Base-by-base conservation (phyloP, 768 basidiomycete genomes). In the Termitomyces sp. region DNA sequence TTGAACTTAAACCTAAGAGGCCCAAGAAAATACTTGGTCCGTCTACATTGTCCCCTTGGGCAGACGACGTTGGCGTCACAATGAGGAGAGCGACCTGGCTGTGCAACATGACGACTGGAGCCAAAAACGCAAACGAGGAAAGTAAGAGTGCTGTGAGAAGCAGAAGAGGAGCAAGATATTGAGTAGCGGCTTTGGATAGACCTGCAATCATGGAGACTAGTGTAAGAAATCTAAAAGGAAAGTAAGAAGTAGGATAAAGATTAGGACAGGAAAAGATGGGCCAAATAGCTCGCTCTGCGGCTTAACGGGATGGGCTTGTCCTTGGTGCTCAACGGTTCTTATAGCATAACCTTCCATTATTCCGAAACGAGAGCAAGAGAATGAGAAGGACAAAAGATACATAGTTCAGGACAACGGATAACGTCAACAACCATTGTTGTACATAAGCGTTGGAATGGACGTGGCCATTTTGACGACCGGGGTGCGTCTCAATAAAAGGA, bases 11-110 rank as follows among this genome's bases (percentile, higher is more conserved):
- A 84, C 89, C 90, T 44, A 92, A 70, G 12, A 80, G 66, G 20
- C 90, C 90, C 45, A 90, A 66, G 65, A 85, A 82, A 36, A 88
- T 68, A 49, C 79, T 85, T 3, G 90, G 86, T 7, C 90, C 90
- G 68, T 91, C 88, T 12, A 85, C 70, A 22, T 62, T 65, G 48
- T 66, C 58, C 10, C 61, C 60, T 58, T 75, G 71, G 30, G 66
- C 61, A 54, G 75, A 59, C 0, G 64, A 62, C 9, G 77, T 72
- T 2, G 85, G 87, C 2, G 77, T 75, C 3, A 92, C 84, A 2
- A 76, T 80, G 46, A 90, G 72, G 36, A 92, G 75, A 6, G 87
- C 77, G 20, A 92, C 88, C 62, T 78, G 77, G 62, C 77, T 76
- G 33, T 83, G 80, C 12, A 91, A 75, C 64, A 88, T 68, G 51